Percentiles rank a stretch among this genome's conserved stretches.
These are phyloP conservation scores for Sphagnum magellanicum DNA, from an alignment of 228 moss, liverwort and hornwort species.

Conservation along the genomic window DNA sequence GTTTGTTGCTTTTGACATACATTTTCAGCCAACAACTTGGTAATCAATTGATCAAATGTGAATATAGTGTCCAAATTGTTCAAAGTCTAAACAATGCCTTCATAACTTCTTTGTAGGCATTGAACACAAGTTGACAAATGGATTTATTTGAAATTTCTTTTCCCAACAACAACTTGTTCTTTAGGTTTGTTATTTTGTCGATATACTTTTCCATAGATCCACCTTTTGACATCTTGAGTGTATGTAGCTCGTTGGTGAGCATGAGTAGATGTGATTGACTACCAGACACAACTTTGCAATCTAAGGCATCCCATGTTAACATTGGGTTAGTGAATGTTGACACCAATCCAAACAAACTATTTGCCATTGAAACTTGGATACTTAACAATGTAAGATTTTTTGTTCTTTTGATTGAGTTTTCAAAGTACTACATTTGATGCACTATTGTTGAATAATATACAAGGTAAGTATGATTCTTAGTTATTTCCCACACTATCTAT, in stretches of 20 bases:
- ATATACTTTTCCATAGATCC: neutral
- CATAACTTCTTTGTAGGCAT: neutral
- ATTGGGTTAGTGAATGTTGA: neutral
- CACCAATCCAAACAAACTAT: neutral
- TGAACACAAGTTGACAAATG: neutral
- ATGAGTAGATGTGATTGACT: too few species aligned
- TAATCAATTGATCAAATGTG: neutral
- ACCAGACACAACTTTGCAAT: too few species aligned
- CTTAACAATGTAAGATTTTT: neutral
- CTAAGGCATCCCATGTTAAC: neutral
- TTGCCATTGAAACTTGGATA: neutral
- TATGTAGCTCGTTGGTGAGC: too few species aligned
- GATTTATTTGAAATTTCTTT: neutral
- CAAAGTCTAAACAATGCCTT: neutral
- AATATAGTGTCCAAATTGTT: neutral
- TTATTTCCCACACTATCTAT: neutral
- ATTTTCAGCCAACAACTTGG: neutral
- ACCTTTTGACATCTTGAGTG: too few species aligned
- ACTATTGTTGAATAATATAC: neutral
- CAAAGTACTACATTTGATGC: neutral
- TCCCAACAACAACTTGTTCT: neutral
- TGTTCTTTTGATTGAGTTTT: neutral
- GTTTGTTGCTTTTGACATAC: neutral
- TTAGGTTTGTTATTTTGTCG: neutral
- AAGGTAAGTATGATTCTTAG: neutral